These are phyloP conservation scores for Aristolochia californica DNA, from an alignment of 164 flowering plant species.

Conservation along the genomic window DNA sequence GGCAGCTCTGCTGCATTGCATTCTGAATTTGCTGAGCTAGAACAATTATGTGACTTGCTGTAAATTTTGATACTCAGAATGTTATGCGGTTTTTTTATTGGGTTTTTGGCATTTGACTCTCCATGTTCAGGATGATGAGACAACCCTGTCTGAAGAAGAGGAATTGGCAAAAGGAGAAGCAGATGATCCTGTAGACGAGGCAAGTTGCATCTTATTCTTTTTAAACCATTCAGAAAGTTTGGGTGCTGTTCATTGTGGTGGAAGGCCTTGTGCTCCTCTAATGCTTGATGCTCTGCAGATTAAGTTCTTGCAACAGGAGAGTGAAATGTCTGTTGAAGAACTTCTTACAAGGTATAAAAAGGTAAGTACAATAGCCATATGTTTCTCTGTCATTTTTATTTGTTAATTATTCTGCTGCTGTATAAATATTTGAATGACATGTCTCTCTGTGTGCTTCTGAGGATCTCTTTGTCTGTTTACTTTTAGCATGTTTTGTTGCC, in stretches of 20 bases:
- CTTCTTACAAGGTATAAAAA: constrained; percentile 72
- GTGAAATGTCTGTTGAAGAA: constrained; percentile 80
- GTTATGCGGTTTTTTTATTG: no score
- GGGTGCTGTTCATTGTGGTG: no score
- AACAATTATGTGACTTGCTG: no score
- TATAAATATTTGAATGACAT: not conserved
- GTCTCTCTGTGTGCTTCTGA: not conserved
- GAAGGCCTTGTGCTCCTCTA: constrained; percentile 5
- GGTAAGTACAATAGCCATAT: constrained; percentile 25
- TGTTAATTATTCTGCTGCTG: constrained; percentile 5
- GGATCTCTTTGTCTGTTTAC: not conserved
- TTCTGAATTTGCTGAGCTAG: no score
- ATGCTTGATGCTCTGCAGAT: constrained; percentile 44
- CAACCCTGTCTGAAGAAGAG: constrained; percentile 90
- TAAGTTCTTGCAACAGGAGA: constrained; percentile 76
- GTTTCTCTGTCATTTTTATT: constrained; percentile 1
- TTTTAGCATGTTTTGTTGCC: no score
- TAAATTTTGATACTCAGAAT: no score
- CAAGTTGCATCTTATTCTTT: constrained; percentile 9
- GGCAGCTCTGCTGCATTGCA: no score
- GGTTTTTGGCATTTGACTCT: not conserved
- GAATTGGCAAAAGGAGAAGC: constrained; percentile 63
- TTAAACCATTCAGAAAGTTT: no score
- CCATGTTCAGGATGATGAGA: constrained; percentile 79
- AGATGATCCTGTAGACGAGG: constrained; percentile 62